Evolutionary conservation across 306 rosid species (phyloP), one percentile per base, ranked within the genome.

Genomic region (Trichosanthes truncata): DNA sequence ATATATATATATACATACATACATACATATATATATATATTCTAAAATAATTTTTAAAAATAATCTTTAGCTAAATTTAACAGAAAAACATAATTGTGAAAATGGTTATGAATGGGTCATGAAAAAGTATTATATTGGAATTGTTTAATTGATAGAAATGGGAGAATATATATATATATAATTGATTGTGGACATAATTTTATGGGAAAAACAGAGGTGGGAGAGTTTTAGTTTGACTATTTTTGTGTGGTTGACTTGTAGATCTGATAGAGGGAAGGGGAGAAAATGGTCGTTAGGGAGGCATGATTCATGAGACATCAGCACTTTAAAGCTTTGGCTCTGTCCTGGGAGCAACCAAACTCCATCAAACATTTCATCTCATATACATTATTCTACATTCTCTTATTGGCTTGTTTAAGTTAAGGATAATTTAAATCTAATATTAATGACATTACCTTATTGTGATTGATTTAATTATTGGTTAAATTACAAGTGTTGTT

Each of bases 281-380:
- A 9, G 12, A 23, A 45, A 21, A 26, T 46, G 87, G 82, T 33
- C 74, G 83, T 63, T 78, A 66, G 7, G 56, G 88, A 84, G 82
- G 95, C 87, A 84, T 90, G 93, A 93, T 90, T 78, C 87, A 81
- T 77, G 84, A 84, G 90, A 93, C 96, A 89, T 43, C 82, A 85
- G 85, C 97, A 89, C 68, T 45, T 56, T 51, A 87, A 84, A 85
- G 43, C 86, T 88, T 84, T 78, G 88, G 88, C 89, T 88, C 87
- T 84, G 87, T 88, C 84, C 35, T 21, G 84, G 93, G 97, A 87
- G 90, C 87, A 72, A 40, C 66, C 82, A 80, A 52, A 68, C 62
- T 41, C 80, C 62, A 29, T 18, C n/a, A 76, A 67, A 18, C 75
- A 45, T 71, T 71, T 45, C 31, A 43, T 21, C 75, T 68, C 51